phyloP scores from a whole-genome alignment of 1,284 basidiomycete genomes.

The Cryptococcus neoformans region DNA sequence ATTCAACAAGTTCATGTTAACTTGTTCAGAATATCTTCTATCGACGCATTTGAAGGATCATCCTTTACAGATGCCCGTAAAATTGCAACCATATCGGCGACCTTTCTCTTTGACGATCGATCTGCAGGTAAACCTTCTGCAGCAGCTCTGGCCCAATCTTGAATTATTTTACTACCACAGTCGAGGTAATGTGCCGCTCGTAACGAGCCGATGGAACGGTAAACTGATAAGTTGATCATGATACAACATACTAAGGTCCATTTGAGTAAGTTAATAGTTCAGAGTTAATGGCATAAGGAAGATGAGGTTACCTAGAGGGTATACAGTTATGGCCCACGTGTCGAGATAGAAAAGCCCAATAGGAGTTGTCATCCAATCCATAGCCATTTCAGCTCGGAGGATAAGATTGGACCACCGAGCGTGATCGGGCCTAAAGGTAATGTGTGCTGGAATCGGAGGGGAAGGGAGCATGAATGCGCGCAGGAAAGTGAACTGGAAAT shows the following conservation, averaged over 20 bases:
- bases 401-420: conserved; percentile 8
- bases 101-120: background rate
- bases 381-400: conserved; percentile 10
- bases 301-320: conserved; percentile 12
- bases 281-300: background rate
- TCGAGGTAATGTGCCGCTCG: background rate
- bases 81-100: background rate
- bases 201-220: background rate
- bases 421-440: conserved; percentile 13
- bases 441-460: conserved; percentile 10
- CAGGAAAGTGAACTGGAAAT: conserved; percentile 13
- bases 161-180: background rate
- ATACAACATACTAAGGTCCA: background rate
- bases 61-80: background rate
- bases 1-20: too few relatives aligned
- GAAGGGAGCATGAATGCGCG: conserved; percentile 17
- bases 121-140: background rate
- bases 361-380: conserved; percentile 33
- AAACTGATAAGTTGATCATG: background rate
- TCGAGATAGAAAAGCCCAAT: conserved; percentile 17
- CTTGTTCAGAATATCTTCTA: too few relatives aligned
- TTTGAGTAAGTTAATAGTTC: background rate
- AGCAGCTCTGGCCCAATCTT: background rate
- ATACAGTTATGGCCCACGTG: conserved; percentile 14
- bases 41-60: background rate